A percentile compares a stretch with the other conserved stretches of the same genome.
These are phyloP conservation scores for Flaveria floridana DNA, from an alignment of 140 eudicot species.

Conservation along the genomic window DNA sequence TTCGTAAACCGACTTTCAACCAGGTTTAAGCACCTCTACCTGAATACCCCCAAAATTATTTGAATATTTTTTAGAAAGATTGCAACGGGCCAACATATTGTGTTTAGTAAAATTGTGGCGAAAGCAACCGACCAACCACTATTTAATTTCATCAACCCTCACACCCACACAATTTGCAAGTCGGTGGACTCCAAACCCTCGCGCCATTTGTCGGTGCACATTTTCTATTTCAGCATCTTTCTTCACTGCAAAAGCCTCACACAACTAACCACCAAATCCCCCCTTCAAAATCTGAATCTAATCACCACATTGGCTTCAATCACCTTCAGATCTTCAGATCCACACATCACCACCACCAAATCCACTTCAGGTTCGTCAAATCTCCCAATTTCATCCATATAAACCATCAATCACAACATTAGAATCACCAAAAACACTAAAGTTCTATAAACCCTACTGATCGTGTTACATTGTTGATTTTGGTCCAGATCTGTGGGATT, in stretches of 20 bases:
- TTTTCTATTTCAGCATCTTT: conserved; percentile 21
- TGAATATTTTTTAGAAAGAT: background rate
- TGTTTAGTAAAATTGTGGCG: conserved; percentile 20
- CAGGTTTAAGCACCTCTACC: too few species aligned
- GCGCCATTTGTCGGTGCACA: conserved; percentile 46
- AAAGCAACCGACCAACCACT: conserved; percentile 30
- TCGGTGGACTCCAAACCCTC: conserved; percentile 7
- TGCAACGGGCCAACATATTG: background rate
- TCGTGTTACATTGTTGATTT: background rate
- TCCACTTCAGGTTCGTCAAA: too few species aligned
- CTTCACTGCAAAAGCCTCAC: background rate
- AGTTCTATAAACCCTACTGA: background rate
- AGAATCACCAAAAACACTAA: too few species aligned
- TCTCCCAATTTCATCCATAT: too few species aligned
- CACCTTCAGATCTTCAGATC: conserved; percentile 26
- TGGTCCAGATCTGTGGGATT: background rate
- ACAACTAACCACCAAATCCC: conserved; percentile 13
- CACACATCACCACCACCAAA: conserved; percentile 2
- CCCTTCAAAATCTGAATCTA: conserved; percentile 6
- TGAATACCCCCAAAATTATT: too few species aligned
- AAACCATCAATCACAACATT: too few species aligned
- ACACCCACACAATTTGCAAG: background rate
- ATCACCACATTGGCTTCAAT: conserved; percentile 14
- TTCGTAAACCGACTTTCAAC: too few species aligned
- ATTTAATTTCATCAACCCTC: background rate